These are phyloP conservation scores for Scheffersomyces coipomensis DNA, from an alignment of 805 yeast genomes.

Conservation along the genomic window DNA sequence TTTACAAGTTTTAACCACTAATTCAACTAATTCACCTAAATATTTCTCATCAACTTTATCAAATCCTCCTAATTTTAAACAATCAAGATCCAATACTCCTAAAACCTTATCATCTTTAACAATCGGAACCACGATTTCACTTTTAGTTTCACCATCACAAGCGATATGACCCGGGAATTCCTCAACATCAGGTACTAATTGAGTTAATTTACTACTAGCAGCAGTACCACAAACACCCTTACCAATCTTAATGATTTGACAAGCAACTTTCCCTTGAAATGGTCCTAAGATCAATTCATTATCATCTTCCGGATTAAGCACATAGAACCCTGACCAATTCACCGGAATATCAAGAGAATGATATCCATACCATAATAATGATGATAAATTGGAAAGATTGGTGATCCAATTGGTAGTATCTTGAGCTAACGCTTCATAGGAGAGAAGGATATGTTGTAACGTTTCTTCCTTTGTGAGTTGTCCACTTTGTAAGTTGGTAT, in stretches of 20 bases:
- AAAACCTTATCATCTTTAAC: slow-evolving; percentile 36
- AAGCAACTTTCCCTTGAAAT: slow-evolving; percentile 95
- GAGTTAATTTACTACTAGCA: slow-evolving; percentile 57
- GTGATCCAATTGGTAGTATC: slow-evolving; percentile 84
- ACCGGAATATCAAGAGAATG: slow-evolving; percentile 56
- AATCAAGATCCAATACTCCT: slow-evolving; percentile 89
- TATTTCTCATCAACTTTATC: slow-evolving; percentile 56
- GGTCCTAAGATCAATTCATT: slow-evolving; percentile 76
- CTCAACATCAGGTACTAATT: slow-evolving; percentile 75
- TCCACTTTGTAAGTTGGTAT: slow-evolving; percentile 47
- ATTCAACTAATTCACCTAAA: slow-evolving; percentile 58
- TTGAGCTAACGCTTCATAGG: slow-evolving; percentile 62
- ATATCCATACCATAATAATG: slow-evolving; percentile 87
- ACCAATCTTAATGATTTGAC: slow-evolving; percentile 78
- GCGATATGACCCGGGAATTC: slow-evolving; percentile 92
- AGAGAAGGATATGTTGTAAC: slow-evolving; percentile 54
- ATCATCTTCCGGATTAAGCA: slow-evolving; percentile 37
- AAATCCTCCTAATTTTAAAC: slow-evolving; percentile 64
- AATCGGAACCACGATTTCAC: slow-evolving; percentile 92
- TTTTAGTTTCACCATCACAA: slow-evolving; percentile 91
- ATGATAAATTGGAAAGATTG: slow-evolving; percentile 81
- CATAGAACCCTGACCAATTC: slow-evolving; percentile 95
- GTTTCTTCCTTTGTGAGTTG: slow-evolving; percentile 46
- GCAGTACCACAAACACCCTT: slow-evolving; percentile 93
- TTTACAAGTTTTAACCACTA: slow-evolving; percentile 53